Evolutionary conservation across 495 filamentous ascomycete genomes (phyloP).

Genomic region (Filosporella fistucella): DNA sequence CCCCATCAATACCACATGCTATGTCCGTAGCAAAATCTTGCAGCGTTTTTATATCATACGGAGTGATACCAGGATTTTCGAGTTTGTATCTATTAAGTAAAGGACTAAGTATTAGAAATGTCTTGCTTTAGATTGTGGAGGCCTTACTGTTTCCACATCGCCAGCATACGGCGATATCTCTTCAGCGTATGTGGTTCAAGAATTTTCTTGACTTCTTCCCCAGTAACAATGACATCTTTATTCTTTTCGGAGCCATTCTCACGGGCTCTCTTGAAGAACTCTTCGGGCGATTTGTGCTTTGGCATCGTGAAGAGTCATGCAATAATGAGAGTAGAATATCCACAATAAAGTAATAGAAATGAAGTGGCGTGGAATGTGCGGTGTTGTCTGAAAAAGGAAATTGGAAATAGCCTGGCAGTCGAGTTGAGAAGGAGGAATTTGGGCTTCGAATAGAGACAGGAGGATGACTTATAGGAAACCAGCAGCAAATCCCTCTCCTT

Average conservation of each 20-base stretch:
- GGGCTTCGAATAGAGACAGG: conserved; percentile 6
- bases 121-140: neutral
- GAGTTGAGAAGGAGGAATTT: conserved; percentile 14
- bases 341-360: conserved; percentile 8
- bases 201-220: neutral
- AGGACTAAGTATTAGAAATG: conserved; percentile 3
- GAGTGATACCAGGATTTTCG: neutral
- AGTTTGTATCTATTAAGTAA: neutral
- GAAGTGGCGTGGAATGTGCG: conserved; percentile 6
- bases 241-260: conserved; percentile 2
- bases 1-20: conserved; percentile 4
- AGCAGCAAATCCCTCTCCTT: conserved; percentile 19
- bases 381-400: conserved; percentile 13
- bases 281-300: neutral
- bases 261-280: conserved; percentile 6
- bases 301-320: neutral
- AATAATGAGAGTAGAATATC: conserved; percentile 3
- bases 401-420: conserved; percentile 14
- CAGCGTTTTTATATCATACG: conserved; percentile 3
- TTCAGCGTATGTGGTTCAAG: neutral
- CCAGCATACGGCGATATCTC: neutral
- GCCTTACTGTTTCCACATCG: neutral
- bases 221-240: neutral
- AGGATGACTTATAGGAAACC: conserved; percentile 16
- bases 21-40: conserved; percentile 5